phyloP scores from a whole-genome alignment of 2,329 filamentous ascomycete species.

The Colletotrichum orchidophilum region DNA sequence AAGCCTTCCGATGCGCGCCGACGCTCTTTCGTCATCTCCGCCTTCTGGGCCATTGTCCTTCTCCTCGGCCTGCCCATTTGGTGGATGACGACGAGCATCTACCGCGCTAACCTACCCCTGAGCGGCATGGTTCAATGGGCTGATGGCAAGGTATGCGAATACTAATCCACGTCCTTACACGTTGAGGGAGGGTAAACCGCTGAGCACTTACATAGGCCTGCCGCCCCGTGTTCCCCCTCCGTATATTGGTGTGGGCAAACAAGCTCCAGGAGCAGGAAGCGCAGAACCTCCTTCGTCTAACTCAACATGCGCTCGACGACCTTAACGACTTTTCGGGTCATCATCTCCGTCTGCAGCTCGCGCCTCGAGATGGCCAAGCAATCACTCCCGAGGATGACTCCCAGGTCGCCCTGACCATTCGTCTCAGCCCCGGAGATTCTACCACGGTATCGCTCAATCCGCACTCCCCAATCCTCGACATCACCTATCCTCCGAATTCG shows the following conservation, averaged over 20 bases:
- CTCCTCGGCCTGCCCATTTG: slow-evolving; percentile 90
- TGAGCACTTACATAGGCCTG: slow-evolving; percentile 69
- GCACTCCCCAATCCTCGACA: slow-evolving; percentile 76
- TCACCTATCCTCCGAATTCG: slow-evolving; percentile 78
- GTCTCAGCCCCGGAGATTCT: slow-evolving; percentile 71
- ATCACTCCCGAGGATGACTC: slow-evolving; percentile 51
- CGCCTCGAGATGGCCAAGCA: slow-evolving; percentile 47
- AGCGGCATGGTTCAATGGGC: slow-evolving; percentile 91
- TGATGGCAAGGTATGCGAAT: slow-evolving; percentile 77
- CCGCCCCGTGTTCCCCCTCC: slow-evolving; percentile 86
- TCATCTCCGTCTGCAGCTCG: slow-evolving; percentile 77
- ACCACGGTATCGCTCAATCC: slow-evolving; percentile 72
- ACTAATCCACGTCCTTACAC: slow-evolving; percentile 32
- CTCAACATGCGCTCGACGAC: slow-evolving; percentile 87
- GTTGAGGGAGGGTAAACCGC: neutral
- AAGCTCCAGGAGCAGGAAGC: slow-evolving; percentile 73
- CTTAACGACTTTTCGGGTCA: slow-evolving; percentile 88
- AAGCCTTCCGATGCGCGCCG: slow-evolving; percentile 73
- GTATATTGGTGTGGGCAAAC: slow-evolving; percentile 79
- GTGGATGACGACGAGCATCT: slow-evolving; percentile 95
- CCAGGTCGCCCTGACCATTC: slow-evolving; percentile 73
- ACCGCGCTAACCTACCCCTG: slow-evolving; percentile 84
- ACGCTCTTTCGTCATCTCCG: slow-evolving; percentile 79
- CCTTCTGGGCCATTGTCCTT: slow-evolving; percentile 90
- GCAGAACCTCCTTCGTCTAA: slow-evolving; percentile 78